phyloP scores from a whole-genome alignment of 257 asterid genomes.

The Apocynum venetum region DNA sequence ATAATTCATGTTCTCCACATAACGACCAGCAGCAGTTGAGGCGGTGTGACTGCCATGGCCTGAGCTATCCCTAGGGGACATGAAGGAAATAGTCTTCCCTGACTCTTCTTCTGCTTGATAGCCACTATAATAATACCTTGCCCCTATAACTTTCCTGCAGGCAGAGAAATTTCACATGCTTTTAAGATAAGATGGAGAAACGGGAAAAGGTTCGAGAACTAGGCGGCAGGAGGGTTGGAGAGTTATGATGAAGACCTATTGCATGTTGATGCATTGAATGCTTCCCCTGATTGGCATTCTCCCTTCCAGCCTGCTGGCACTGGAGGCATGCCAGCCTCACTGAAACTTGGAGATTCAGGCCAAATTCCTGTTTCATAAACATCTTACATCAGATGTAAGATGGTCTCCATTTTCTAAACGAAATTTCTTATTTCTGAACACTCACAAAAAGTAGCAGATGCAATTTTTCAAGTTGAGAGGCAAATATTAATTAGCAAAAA shows the following conservation, averaged over 20 bases:
- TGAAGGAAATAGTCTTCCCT: constrained; percentile 40
- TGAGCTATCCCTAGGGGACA: constrained; percentile 72
- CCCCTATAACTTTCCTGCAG: constrained; percentile 83
- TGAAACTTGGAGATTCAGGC: constrained; percentile 94
- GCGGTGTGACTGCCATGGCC: constrained; percentile 98
- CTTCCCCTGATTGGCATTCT: constrained; percentile 79
- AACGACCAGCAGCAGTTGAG: constrained; percentile 92
- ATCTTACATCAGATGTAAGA: neutral
- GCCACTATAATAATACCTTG: constrained; percentile 82
- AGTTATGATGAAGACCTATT: constrained; percentile 53
- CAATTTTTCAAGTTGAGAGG: neutral
- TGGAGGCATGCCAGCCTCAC: constrained; percentile 77
- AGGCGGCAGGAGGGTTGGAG: constrained; percentile 13
- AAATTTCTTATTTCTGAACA: neutral
- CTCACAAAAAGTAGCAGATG: neutral
- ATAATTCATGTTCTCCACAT: constrained; percentile 61
- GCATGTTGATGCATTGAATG: constrained; percentile 74
- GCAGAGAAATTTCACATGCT: constrained; percentile 18
- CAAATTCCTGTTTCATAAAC: constrained; percentile 61
- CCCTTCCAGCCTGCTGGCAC: constrained; percentile 92
- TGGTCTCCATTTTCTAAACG: neutral
- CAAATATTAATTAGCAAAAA: neutral
- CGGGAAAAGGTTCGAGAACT: neutral
- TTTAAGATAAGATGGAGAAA: neutral
- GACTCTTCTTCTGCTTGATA: constrained; percentile 67